Evolutionary conservation across 2,329 filamentous ascomycete species (phyloP), one percentile per base, ranked within the genome.

Genomic region (Sporothrix phasma): DNA sequence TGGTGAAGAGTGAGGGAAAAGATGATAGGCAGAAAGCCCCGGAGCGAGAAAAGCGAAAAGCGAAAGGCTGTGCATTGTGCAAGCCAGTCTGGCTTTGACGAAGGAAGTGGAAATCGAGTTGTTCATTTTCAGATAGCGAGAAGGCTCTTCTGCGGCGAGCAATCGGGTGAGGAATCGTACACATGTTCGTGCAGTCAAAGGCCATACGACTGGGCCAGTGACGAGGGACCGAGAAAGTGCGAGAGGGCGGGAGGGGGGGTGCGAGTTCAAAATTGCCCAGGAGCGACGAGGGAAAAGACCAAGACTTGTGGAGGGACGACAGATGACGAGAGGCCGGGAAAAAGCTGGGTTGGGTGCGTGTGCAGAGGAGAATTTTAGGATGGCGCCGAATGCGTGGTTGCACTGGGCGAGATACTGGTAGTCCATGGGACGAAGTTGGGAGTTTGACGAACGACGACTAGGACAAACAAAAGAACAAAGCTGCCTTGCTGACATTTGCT

Each of bases 401-500:
- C 39, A 26, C 49, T 47, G 49, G 39, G 26, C 45, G 54, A 26
- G 31, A 26, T 3, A 53, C 39, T 62, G 29, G 26, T 34, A 29
- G 37, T 63, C 61, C 61, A 63, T 47, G 61, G 61, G 49, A 58
- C 29, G 49, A 13, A 39, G 53, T 34, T 24, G 29, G 24, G 46
- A 3, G 24, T 31, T 41, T 45, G 56, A 59, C 39, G 56, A 59
- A 45, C n/a, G 56, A 62, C 62, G 62, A 41, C 31, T 45, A 56
- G 24, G 29, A 56, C n/a, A 49, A 26, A 63, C 41, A 59, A 49
- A 56, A 39, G 53, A 58, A 63, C 45, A 11, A 63, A 26, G 51
- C 53, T 58, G 62, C 37, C 43, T 63, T 43, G 62, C 10, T 58
- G 51, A 39, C 34, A 49, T 49, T 29, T 54, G 63, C 29, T 56